Evolutionary conservation across 2,329 filamentous ascomycete species (phyloP), one percentile per base, ranked within the genome.

Genomic region (Sporothrix inflata): DNA sequence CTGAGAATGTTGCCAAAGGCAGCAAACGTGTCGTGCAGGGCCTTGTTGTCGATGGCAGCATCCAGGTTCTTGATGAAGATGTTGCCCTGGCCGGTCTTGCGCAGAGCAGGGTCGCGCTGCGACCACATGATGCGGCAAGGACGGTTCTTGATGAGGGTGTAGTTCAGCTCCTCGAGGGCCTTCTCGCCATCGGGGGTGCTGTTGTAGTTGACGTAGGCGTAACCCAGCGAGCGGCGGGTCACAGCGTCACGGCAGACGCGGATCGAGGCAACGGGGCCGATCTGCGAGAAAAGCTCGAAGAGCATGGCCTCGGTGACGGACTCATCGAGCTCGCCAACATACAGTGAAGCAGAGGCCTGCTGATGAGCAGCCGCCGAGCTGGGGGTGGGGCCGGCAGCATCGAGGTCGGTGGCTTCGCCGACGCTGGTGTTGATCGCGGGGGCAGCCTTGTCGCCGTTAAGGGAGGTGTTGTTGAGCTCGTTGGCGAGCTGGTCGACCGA

Each of bases 101-200:
- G 96, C 79, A 99, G 91, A 82, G 95, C 95, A 77, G 96, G 96
- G 84, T 99, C 96, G 83, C 96, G 96, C 89, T 99, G 96, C 76
- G 96, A 99, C 96, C 96, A 99, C 96, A 99, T 99, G 86, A 99
- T 99, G 81, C 96, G 95, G 92, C 96, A 99, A 74, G 96, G 95
- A 81, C 93, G 94, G 79, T 94, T 94, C 90, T 98, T 98, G 88
- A 99, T 98, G 79, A 98, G 87, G 76, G 96, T 99, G 88, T 99
- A 99, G 90, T 99, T 99, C 79, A 99, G 90, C 86, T 99, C 96
- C 86, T 99, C 96, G 74, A 99, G 91, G 79, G 96, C 96, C 85
- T 97, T 97, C 88, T 99, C 96, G 79, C 96, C 96, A 82, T 99
- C 96, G 75, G 90, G 84, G 75, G 94, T 97, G 83, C 94, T 95